These are phyloP conservation scores for Candida orba DNA, from an alignment of 805 yeast genomes.

Conservation along the genomic window DNA sequence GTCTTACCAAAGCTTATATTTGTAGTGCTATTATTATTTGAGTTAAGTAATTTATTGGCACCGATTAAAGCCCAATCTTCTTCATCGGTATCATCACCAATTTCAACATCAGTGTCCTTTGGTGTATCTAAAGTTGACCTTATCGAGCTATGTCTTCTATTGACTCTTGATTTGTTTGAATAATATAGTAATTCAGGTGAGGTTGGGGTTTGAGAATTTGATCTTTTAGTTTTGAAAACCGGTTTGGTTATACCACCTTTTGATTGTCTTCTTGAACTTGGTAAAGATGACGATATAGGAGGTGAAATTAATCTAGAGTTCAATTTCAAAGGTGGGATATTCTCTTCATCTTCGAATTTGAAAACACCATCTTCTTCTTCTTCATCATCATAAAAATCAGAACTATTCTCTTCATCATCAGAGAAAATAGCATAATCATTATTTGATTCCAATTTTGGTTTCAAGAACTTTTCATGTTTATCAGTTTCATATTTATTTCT, in stretches of 20 bases:
- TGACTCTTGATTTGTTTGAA: conserved; percentile 9
- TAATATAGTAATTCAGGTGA: conserved; percentile 24
- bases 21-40: conserved; percentile 9
- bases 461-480: conserved; percentile 19
- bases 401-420: conserved; percentile 27
- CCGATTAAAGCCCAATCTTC: conserved; percentile 96
- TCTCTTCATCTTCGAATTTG: conserved; percentile 32
- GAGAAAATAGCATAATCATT: conserved; percentile 25
- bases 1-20: conserved; percentile 7
- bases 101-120: conserved; percentile 18
- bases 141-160: conserved; percentile 26
- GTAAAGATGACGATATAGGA: conserved; percentile 10
- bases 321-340: conserved; percentile 21
- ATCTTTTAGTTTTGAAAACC: conserved; percentile 20
- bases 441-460: conserved; percentile 18
- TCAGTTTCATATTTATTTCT: conserved; percentile 22
- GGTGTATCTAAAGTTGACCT: conserved; percentile 31
- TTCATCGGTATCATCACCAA: conserved; percentile 70
- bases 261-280: conserved; percentile 15
- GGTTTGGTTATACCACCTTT: conserved; percentile 22
- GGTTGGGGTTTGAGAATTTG: conserved; percentile 30
- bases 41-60: conserved; percentile 53
- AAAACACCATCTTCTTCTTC: conserved; percentile 22
- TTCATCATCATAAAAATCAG: conserved; percentile 27
- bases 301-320: conserved; percentile 20